These are phyloP conservation scores for Oryza glumipatula DNA, from an alignment of 176 grass and related monocot genomes.

Conservation along the genomic window DNA sequence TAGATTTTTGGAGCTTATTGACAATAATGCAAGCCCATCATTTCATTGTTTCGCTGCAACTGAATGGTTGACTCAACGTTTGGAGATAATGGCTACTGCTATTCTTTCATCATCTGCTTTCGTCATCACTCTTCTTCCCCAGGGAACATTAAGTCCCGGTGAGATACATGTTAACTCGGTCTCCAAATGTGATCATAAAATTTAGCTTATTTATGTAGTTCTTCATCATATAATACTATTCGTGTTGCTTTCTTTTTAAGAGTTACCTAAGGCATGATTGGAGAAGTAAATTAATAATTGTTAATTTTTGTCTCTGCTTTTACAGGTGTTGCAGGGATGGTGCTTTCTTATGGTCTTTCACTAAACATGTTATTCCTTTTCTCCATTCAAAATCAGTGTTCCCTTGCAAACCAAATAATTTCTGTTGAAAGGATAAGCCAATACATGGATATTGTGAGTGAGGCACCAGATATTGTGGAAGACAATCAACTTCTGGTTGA, in stretches of 20 bases:
- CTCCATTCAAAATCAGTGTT: conserved; percentile 72
- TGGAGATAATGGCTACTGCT: conserved; percentile 62
- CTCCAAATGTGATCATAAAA: no score
- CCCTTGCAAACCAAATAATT: conserved; percentile 64
- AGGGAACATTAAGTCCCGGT: conserved; percentile 59
- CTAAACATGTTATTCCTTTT: conserved; percentile 55
- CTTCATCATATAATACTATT: background rate
- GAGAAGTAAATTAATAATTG: background rate
- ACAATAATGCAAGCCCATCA: conserved; percentile 59
- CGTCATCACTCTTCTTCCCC: conserved; percentile 59
- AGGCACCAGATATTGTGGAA: conserved; percentile 53
- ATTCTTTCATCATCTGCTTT: conserved; percentile 62
- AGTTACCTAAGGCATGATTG: no score
- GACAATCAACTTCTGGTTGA: conserved; percentile 25
- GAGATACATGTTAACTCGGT: background rate
- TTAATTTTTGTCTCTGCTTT: background rate
- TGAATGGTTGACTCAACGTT: conserved; percentile 72
- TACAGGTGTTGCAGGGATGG: conserved; percentile 69
- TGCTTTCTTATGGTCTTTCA: conserved; percentile 72
- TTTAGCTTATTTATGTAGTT: no score
- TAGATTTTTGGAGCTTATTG: conserved; percentile 61
- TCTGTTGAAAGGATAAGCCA: conserved; percentile 70
- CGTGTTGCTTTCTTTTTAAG: background rate
- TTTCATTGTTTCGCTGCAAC: conserved; percentile 65
- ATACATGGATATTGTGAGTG: conserved; percentile 57